phyloP scores from a whole-genome alignment of 2,329 filamentous ascomycete genomes.

The Penicillium occitanis region DNA sequence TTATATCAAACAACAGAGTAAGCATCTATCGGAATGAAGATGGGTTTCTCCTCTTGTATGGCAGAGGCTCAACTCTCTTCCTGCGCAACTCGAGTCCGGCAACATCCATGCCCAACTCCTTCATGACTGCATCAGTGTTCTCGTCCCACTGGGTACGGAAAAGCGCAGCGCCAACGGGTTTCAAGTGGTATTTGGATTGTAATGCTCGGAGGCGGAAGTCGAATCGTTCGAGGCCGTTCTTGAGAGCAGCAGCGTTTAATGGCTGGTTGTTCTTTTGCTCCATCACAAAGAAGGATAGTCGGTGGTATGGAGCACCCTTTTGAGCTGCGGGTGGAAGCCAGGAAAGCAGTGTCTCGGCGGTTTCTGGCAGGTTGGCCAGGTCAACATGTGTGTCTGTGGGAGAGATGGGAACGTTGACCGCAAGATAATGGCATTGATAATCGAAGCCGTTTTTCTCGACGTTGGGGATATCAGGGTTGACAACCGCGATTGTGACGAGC shows the following conservation, averaged over 20 bases:
- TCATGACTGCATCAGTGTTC: slow-evolving; percentile 82
- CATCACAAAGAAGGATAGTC: slow-evolving; percentile 77
- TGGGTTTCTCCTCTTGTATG: slow-evolving; percentile 61
- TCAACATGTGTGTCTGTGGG: slow-evolving; percentile 62
- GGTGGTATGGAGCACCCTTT: slow-evolving; percentile 89
- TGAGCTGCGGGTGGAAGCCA: slow-evolving; percentile 87
- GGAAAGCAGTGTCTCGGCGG: slow-evolving; percentile 67
- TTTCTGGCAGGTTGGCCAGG: slow-evolving; percentile 60
- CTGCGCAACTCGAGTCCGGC: slow-evolving; percentile 82
- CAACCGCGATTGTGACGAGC: slow-evolving; percentile 77
- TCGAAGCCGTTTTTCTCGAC: slow-evolving; percentile 71
- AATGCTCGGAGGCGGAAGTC: slow-evolving; percentile 75
- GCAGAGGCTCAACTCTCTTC: slow-evolving; percentile 68
- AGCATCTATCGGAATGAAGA: slow-evolving; percentile 43
- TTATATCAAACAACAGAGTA: slow-evolving; percentile 5
- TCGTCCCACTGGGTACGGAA: slow-evolving; percentile 93
- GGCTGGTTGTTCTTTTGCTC: slow-evolving; percentile 67
- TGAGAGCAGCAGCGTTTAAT: slow-evolving; percentile 60
- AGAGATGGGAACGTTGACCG: slow-evolving; percentile 67
- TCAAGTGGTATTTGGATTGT: slow-evolving; percentile 66
- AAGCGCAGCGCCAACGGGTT: slow-evolving; percentile 76
- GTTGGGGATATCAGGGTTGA: slow-evolving; percentile 89
- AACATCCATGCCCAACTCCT: slow-evolving; percentile 69
- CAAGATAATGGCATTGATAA: slow-evolving; percentile 84
- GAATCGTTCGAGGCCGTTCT: slow-evolving; percentile 55